Percentiles rank a stretch among this genome's conserved stretches.
Evolutionary conservation across 2,329 filamentous ascomycete genomes (phyloP).

Genomic region (Alternaria gaisen): DNA sequence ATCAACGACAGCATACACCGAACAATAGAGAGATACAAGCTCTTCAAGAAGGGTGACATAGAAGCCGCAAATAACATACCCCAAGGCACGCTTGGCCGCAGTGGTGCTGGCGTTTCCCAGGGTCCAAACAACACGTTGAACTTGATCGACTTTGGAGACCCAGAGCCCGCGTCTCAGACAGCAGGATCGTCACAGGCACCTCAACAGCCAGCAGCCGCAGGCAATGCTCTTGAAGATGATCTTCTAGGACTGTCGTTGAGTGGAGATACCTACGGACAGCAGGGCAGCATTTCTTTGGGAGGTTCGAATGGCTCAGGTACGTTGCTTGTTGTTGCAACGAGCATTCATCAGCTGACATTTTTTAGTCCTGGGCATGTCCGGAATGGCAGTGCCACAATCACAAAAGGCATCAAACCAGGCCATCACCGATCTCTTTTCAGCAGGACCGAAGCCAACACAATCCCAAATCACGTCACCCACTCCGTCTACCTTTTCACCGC

Average conservation of each 20-base stretch:
- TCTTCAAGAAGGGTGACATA: conserved; percentile 94
- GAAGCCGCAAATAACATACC: conserved; percentile 85
- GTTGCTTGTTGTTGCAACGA: neutral
- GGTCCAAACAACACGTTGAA: conserved; percentile 82
- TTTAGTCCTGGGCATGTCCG: conserved; percentile 46
- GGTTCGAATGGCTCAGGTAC: conserved; percentile 56
- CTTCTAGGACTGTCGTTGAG: conserved; percentile 83
- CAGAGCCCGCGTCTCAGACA: conserved; percentile 60
- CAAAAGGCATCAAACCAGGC: conserved; percentile 58
- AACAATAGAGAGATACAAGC: conserved; percentile 92
- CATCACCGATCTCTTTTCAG: conserved; percentile 66
- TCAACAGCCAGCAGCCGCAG: conserved; percentile 59
- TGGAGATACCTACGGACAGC: conserved; percentile 73
- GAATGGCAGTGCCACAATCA: conserved; percentile 41
- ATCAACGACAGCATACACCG: conserved; percentile 99
- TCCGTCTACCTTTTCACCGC: conserved; percentile 51
- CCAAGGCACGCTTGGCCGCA: conserved; percentile 77
- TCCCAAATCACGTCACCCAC: conserved; percentile 58
- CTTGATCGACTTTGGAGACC: conserved; percentile 87
- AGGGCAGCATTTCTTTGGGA: conserved; percentile 84
- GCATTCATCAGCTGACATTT: conserved; percentile 18
- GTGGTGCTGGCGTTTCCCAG: conserved; percentile 69
- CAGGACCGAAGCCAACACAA: conserved; percentile 53
- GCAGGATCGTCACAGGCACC: conserved; percentile 46
- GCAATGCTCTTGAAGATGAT: conserved; percentile 84